These are phyloP conservation scores for Peronospora belbahrii DNA, from an alignment of 352 stramenopile species.

Conservation along the genomic window DNA sequence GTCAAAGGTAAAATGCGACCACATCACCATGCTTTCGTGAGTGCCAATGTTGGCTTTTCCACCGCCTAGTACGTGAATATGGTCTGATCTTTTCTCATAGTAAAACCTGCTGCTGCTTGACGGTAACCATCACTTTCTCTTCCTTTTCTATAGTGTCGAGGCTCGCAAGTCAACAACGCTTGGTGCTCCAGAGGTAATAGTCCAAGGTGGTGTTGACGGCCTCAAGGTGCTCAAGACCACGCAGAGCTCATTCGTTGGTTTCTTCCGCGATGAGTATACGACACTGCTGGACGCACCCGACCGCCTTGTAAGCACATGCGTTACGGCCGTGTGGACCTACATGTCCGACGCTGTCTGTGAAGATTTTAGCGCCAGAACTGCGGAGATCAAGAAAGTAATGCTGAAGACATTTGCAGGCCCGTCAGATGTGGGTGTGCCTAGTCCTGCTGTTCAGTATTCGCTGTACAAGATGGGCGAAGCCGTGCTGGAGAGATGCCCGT, in stretches of 20 bases:
- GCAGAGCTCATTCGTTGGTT: conserved; percentile 83
- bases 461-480: conserved; percentile 84
- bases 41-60: conserved; percentile 40
- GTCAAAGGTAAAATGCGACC: conserved; percentile 43
- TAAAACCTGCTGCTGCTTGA: background rate
- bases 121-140: background rate
- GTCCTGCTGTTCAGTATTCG: conserved; percentile 75
- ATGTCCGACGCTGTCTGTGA: conserved; percentile 26
- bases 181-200: conserved; percentile 31
- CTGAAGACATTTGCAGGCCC: conserved; percentile 76
- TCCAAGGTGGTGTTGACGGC: conserved; percentile 50
- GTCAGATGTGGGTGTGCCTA: conserved; percentile 62
- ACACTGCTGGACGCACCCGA: conserved; percentile 71
- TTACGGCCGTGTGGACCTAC: conserved; percentile 76
- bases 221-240: conserved; percentile 87
- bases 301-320: conserved; percentile 65
- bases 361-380: conserved; percentile 37
- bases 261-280: conserved; percentile 78
- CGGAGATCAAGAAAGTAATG: conserved; percentile 56
- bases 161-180: conserved; percentile 35
- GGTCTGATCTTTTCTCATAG: background rate
- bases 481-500: conserved; percentile 55
- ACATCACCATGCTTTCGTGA: conserved; percentile 75
- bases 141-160: conserved; percentile 31
- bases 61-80: conserved; percentile 54